A percentile compares a stretch with the other conserved stretches of the same genome.
These are phyloP conservation scores for Kazachstania sp. DNA, from an alignment of 1,139 yeast genomes.

Conservation along the genomic window DNA sequence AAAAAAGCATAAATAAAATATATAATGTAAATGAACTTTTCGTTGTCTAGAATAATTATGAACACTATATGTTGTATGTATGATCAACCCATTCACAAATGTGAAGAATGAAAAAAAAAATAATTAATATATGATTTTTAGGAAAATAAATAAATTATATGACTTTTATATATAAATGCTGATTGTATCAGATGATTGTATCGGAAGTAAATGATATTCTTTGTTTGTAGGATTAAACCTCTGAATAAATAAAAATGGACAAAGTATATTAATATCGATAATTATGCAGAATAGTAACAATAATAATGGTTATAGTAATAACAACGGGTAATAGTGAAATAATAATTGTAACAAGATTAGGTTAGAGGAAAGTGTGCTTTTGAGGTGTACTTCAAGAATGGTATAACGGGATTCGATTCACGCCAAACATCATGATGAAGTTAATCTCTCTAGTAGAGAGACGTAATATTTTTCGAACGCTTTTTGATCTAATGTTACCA, in stretches of 20 bases:
- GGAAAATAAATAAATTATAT: not conserved
- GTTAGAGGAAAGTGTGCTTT: no score
- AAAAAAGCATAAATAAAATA: not conserved
- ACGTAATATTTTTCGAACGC: constrained; percentile 59
- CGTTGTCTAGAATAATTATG: not conserved
- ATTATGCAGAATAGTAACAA: constrained; percentile 5
- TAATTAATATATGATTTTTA: not conserved
- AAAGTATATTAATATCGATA: not conserved
- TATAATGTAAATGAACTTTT: not conserved
- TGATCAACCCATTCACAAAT: no score
- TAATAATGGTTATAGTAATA: constrained; percentile 6
- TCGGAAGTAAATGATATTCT: not conserved
- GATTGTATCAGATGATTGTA: not conserved
- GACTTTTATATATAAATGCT: not conserved
- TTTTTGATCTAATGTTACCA: constrained; percentile 47
- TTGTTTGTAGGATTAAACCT: not conserved
- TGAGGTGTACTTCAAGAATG: no score
- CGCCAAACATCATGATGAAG: not conserved
- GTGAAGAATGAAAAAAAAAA: not conserved
- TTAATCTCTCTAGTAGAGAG: constrained; percentile 42
- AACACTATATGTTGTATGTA: not conserved
- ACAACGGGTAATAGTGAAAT: not conserved
- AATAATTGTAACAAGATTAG: no score
- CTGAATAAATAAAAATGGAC: no score
- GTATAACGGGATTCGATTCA: no score